phyloP scores from a whole-genome alignment of 768 basidiomycete species.

The Russula virescens region DNA sequence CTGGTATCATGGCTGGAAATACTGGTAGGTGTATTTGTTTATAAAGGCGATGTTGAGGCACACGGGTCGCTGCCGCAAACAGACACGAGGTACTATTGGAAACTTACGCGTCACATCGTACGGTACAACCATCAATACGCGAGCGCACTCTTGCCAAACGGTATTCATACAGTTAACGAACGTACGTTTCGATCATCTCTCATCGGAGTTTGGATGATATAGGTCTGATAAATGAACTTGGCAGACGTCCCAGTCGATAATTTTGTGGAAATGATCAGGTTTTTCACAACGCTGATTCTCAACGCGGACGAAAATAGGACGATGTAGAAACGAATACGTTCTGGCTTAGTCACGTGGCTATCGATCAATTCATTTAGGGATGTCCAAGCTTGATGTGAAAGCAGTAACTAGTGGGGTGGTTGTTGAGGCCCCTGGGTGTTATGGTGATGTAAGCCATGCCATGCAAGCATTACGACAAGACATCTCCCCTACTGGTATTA shows the following conservation, averaged over 20 bases:
- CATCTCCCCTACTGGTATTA: too few species aligned
- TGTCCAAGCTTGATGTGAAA: too few species aligned
- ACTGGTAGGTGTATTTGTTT: slow-evolving; percentile 30
- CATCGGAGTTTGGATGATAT: neutral
- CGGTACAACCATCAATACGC: slow-evolving; percentile 25
- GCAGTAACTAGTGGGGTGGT: too few species aligned
- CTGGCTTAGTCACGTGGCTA: neutral
- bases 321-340: neutral
- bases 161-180: slow-evolving; percentile 67
- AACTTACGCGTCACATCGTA: slow-evolving; percentile 21
- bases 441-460: too few species aligned
- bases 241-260: slow-evolving; percentile 45
- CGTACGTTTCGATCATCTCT: neutral
- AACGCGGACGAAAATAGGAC: slow-evolving; percentile 51
- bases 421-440: too few species aligned
- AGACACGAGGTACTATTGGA: slow-evolving; percentile 23
- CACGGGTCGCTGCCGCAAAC: neutral
- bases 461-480: too few species aligned
- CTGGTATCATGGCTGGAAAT: slow-evolving; percentile 36
- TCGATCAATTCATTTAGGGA: too few species aligned
- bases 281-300: slow-evolving; percentile 58
- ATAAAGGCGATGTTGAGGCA: neutral
- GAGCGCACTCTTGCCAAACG: slow-evolving; percentile 9
- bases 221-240: neutral
- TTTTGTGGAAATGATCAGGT: slow-evolving; percentile 60